A percentile compares a stretch with the other conserved stretches of the same genome.
Conservation (phyloP, 805 yeast species). For the Metschnikowia koreensis region DNA sequence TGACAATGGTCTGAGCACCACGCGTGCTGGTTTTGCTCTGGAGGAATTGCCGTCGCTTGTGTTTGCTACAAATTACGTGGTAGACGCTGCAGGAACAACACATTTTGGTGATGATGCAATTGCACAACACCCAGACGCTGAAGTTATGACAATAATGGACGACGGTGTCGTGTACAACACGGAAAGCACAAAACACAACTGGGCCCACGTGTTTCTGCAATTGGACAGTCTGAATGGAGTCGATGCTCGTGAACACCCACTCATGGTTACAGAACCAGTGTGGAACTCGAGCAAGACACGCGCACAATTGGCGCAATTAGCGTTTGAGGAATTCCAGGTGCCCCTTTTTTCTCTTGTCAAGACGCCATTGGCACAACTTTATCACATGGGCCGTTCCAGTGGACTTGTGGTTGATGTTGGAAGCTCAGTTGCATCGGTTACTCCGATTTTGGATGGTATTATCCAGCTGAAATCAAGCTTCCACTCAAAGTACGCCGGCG, state of each 20-base stretch:
- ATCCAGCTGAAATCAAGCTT: slow-evolving; percentile 62
- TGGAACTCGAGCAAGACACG: slow-evolving; percentile 67
- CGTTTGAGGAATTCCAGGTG: slow-evolving; percentile 69
- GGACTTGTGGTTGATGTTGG: slow-evolving; percentile 84
- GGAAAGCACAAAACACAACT: slow-evolving; percentile 63
- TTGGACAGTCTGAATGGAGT: slow-evolving; percentile 42
- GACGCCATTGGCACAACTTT: slow-evolving; percentile 73
- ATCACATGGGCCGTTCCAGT: slow-evolving; percentile 73
- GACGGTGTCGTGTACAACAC: slow-evolving; percentile 70
- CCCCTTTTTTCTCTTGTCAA: slow-evolving; percentile 77
- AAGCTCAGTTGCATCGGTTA: slow-evolving; percentile 61
- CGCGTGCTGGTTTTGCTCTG: slow-evolving; percentile 70
- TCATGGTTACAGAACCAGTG: slow-evolving; percentile 60
- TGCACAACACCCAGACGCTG: slow-evolving; percentile 42
- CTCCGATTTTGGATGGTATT: slow-evolving; percentile 76
- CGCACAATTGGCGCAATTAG: slow-evolving; percentile 60
- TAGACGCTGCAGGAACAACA: slow-evolving; percentile 29
- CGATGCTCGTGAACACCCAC: slow-evolving; percentile 60
- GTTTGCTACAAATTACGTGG: slow-evolving; percentile 55
- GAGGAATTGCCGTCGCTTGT: slow-evolving; percentile 61
- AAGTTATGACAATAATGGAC: slow-evolving; percentile 58
- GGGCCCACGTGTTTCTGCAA: slow-evolving; percentile 61
- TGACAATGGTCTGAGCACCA: slow-evolving; percentile 62
- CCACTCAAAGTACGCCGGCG: slow-evolving; percentile 79
- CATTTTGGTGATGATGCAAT: slow-evolving; percentile 49